phyloP scores from a whole-genome alignment of 306 rosid species.

The Herpetospermum pedunculosum region DNA sequence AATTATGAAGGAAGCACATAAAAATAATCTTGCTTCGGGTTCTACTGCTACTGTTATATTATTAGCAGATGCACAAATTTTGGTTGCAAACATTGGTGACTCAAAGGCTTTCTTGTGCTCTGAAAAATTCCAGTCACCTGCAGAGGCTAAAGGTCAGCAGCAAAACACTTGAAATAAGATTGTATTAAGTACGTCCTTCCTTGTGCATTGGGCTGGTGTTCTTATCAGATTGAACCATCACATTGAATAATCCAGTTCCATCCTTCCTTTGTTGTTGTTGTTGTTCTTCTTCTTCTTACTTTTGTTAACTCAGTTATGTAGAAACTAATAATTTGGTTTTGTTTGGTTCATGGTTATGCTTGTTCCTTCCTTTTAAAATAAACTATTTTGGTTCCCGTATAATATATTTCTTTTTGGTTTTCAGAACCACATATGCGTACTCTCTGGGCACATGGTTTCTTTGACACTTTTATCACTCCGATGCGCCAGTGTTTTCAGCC shows the following conservation, averaged over 20 bases:
- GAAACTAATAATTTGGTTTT: not conserved
- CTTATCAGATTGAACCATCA: not conserved
- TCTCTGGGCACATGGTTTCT: not conserved
- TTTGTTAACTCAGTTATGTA: not conserved
- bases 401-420: not conserved
- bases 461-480: not conserved
- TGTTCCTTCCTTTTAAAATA: not conserved
- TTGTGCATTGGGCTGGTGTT: not conserved
- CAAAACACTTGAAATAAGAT: constrained; percentile 2
- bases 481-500: not conserved
- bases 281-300: not conserved
- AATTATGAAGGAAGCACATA: constrained; percentile 71
- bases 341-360: not conserved
- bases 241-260: not conserved
- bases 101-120: constrained; percentile 89
- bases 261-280: no score
- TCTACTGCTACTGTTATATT: constrained; percentile 74
- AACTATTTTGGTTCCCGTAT: not conserved
- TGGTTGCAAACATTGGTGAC: constrained; percentile 96
- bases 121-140: constrained; percentile 54
- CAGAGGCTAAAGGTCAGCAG: constrained; percentile 89
- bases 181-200: not conserved
- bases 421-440: not conserved
- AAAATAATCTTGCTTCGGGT: constrained; percentile 49
- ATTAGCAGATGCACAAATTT: constrained; percentile 71